Base-by-base conservation (phyloP, 2,329 filamentous ascomycete genomes). In the Fusarium illudens region DNA sequence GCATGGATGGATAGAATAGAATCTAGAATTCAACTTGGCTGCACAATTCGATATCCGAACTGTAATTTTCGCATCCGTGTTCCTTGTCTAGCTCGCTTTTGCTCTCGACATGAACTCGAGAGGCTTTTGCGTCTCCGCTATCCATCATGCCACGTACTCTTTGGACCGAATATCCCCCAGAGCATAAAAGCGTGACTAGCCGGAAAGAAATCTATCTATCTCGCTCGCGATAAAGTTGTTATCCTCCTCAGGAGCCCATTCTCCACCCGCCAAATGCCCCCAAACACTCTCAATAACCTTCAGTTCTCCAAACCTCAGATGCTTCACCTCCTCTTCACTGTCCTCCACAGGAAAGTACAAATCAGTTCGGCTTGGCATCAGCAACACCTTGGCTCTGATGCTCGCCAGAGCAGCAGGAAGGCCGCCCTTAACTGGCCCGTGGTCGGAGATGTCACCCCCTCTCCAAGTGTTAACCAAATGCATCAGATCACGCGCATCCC, bases 1-100 rank as follows among this genome's bases (percentile, higher is more conserved):
- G 3, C 44, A 67, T 3, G 29, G 22, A 4, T 69, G 59, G 62
- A 39, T 69, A 55, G 17, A 56, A 19, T 64, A 52, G 30, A 27
- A 44, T 2, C 12, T 5, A 1, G 2, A 12, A 46, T 12, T 19
- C 0, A 17, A 0, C 11, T 25, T 25, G 25, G 9, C n/a, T n/a
- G n/a, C n/a, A n/a, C n/a, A n/a, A n/a, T n/a, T 27, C 25, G 9
- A 27, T 27, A 27, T n/a, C n/a, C n/a, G n/a, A n/a, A n/a, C n/a
- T n/a, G n/a, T n/a, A n/a, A n/a, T n/a, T n/a, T n/a, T n/a, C n/a
- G n/a, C n/a, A n/a, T n/a, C n/a, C n/a, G n/a, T n/a, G n/a, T n/a
- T n/a, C n/a, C n/a, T n/a, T n/a, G n/a, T n/a, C n/a, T n/a, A n/a
- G n/a, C n/a, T n/a, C n/a, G n/a, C n/a, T n/a, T n/a, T n/a, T 32